phyloP scores from a whole-genome alignment of 441 rosid genomes.

The Syzygium syzygioides region DNA sequence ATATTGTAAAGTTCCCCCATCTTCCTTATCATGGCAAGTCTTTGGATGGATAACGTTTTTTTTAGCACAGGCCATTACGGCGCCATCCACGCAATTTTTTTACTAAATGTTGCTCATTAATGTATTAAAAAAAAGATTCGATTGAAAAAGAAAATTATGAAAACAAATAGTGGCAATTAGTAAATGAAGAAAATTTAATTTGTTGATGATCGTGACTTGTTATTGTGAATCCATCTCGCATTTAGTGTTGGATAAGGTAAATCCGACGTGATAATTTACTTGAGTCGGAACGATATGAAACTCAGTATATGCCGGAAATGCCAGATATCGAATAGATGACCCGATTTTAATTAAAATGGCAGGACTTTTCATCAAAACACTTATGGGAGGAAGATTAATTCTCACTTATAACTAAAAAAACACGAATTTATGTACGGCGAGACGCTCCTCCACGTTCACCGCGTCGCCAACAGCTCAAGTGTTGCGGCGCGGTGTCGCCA shows the following conservation, averaged over 20 bases:
- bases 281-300: no score
- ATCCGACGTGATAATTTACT: background rate
- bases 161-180: background rate
- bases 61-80: accelerated
- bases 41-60: no score
- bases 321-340: background rate
- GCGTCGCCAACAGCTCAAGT: background rate
- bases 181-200: background rate
- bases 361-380: background rate
- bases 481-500: background rate
- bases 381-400: background rate
- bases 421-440: background rate
- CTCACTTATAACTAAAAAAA: background rate
- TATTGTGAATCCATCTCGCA: no score
- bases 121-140: background rate
- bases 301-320: background rate
- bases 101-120: background rate
- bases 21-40: no score
- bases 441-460: background rate
- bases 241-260: background rate
- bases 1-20: background rate
- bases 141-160: background rate
- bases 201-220: background rate
- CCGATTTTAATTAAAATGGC: background rate
- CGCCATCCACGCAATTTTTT: background rate